Conservation (phyloP, 2,329 filamentous ascomycete species). For the Pseudocercospora macadamiae region DNA sequence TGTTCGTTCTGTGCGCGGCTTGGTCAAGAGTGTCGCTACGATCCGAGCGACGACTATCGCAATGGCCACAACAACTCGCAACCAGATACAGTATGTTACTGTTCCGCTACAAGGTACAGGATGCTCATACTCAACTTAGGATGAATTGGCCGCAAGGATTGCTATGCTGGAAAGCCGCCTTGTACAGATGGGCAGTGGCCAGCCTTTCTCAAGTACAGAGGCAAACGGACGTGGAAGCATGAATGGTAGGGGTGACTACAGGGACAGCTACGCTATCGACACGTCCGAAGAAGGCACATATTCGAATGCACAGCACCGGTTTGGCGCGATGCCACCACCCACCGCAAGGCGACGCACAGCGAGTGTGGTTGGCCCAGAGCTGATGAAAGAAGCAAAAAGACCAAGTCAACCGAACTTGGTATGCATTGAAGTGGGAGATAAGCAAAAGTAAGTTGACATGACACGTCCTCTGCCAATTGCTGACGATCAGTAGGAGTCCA, state of each 20-base stretch:
- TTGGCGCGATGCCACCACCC: neutral
- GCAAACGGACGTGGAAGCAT: too few relatives aligned
- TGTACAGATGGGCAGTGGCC: neutral
- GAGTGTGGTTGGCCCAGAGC: neutral
- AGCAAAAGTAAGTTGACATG: neutral
- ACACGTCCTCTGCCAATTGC: too few relatives aligned
- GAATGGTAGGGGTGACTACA: too few relatives aligned
- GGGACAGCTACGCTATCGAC: neutral
- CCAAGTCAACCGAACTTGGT: neutral
- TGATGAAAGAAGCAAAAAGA: neutral
- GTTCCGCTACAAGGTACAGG: neutral
- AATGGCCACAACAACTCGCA: slow-evolving; percentile 1
- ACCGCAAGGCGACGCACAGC: neutral
- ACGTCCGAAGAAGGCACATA: neutral
- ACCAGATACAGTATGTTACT: neutral
- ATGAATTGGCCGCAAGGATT: slow-evolving; percentile 12
- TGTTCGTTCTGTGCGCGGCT: slow-evolving; percentile 17
- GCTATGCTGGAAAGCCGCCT: slow-evolving; percentile 15
- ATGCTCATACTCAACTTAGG: neutral
- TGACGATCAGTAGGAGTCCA: neutral
- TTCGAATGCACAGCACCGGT: neutral
- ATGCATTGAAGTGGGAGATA: neutral
- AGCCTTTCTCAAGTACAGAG: neutral
- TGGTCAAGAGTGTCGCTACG: slow-evolving; percentile 12
- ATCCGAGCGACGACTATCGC: neutral